These are phyloP conservation scores for Purpureocillium lavendulum DNA, from an alignment of 2,329 filamentous ascomycete genomes.

Conservation along the genomic window DNA sequence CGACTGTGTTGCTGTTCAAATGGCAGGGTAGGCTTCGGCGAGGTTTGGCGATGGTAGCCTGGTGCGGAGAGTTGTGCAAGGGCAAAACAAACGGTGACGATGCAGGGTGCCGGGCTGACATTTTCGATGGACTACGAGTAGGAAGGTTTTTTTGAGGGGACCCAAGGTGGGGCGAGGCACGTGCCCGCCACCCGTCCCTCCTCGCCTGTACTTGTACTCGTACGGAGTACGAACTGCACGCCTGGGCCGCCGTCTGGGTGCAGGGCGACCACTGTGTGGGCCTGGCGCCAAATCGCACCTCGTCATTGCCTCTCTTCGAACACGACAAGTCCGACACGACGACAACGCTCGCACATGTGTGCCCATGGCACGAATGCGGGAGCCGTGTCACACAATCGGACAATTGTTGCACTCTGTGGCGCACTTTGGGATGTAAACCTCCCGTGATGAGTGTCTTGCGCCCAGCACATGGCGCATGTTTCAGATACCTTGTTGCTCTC, in stretches of 20 bases:
- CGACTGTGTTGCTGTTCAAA: no score
- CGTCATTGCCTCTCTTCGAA: no score
- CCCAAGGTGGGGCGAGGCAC: constrained; percentile 18
- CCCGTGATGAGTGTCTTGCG: no score
- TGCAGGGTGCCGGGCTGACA: constrained; percentile 10
- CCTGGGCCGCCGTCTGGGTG: no score
- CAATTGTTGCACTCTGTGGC: constrained; percentile 1
- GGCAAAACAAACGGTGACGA: constrained; percentile 1
- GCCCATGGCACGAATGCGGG: not conserved
- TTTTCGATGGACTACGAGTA: constrained; percentile 7
- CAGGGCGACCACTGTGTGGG: no score
- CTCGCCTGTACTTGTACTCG: no score
- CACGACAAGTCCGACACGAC: no score
- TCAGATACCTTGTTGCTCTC: no score
- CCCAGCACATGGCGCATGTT: not conserved
- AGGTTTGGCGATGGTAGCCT: not conserved
- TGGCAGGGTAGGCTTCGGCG: not conserved
- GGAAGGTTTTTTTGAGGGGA: constrained; percentile 16
- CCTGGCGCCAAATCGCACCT: no score
- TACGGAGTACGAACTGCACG: no score
- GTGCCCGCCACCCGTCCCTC: constrained; percentile 14
- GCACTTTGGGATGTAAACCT: not conserved
- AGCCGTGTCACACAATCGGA: constrained; percentile 13
- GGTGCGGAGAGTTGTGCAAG: not conserved
- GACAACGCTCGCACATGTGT: not conserved